Evolutionary conservation across 1,139 yeast genomes (phyloP), one percentile per base, ranked within the genome.

Genomic region (Candida tunisiensis): DNA sequence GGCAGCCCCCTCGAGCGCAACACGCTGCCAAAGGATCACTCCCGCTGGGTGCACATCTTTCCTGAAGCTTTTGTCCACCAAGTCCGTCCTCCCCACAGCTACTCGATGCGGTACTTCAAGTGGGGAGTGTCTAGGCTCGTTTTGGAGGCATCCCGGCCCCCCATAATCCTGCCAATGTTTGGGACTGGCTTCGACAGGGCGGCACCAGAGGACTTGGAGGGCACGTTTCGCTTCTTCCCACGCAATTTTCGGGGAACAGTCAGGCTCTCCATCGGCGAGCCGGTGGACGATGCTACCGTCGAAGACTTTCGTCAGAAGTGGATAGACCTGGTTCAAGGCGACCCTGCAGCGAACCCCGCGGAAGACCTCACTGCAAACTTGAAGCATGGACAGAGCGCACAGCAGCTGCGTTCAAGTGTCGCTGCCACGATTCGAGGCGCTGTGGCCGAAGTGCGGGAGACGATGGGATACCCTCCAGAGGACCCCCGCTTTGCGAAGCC

Each of bases 51-150:
- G 34, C 96, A 88, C 49, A 73, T 85, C 4, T 88, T 82, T 50
- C 98, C 98, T 0, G 98, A 88, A 49, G 94, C 93, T 0, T 79
- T 75, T 47, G 96, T 88, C 2, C 65, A 88, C 29, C 98, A 88
- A 49, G 65, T 73, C 35, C 72, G 73, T 23, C 95, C 95, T 2
- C 71, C 68, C 47, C 60, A 65, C 29, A 31, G 14, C 13, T 74
- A 79, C 40, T 79, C 94, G 3, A 78, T 88, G 85, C 60, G 95
- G 35, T 88, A 80, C 49, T 88, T 88, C 60, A 77, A 82, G 46
- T 88, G 98, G 98, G 98, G 98, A 0, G 72, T 83, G 1, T 66
- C 93, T 3, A 62, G 98, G 38, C 49, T 85, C 38, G 62, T 88
- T 4, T 55, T 88, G 30, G 98, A 88, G 49, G 62, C 91, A 10